phyloP scores from a whole-genome alignment of 805 yeast genomes.

The Metschnikowia gelsemii region DNA sequence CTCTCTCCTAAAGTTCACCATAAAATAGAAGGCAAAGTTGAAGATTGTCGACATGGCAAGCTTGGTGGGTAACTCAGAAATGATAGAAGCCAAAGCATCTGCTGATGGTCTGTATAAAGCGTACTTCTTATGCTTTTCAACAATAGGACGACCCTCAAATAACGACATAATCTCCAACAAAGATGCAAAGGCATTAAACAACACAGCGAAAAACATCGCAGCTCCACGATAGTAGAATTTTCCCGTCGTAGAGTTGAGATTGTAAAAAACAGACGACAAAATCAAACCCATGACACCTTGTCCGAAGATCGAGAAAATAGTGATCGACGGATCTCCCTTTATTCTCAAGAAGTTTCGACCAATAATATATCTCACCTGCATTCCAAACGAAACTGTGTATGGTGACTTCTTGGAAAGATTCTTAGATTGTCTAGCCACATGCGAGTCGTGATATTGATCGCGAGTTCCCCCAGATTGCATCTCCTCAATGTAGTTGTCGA shows the following conservation, averaged over 20 bases:
- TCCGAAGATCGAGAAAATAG: conserved; percentile 51
- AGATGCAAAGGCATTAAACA: conserved; percentile 60
- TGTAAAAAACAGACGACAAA: conserved; percentile 60
- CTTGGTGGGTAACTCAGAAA: conserved; percentile 66
- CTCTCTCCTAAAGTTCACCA: conserved; percentile 35
- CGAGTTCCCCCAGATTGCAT: conserved; percentile 13
- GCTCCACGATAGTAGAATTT: conserved; percentile 67
- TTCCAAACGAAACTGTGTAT: conserved; percentile 33
- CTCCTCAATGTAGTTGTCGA: conserved; percentile 38
- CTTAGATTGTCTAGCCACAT: conserved; percentile 41
- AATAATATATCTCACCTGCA: conserved; percentile 45
- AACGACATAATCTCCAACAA: conserved; percentile 58
- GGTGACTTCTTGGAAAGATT: conserved; percentile 35
- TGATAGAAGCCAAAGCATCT: conserved; percentile 62
- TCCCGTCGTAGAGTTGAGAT: conserved; percentile 46
- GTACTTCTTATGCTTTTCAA: conserved; percentile 68
- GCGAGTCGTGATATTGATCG: conserved; percentile 23
- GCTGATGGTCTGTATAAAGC: conserved; percentile 73
- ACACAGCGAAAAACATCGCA: conserved; percentile 56
- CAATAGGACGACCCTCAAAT: conserved; percentile 61
- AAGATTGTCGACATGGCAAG: conserved; percentile 31
- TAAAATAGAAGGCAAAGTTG: conserved; percentile 33
- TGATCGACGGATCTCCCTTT: conserved; percentile 56
- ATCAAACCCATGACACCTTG: conserved; percentile 56
- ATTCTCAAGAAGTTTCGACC: conserved; percentile 54